phyloP scores from a whole-genome alignment of 768 basidiomycete species.

The Lactarius evosmus region DNA sequence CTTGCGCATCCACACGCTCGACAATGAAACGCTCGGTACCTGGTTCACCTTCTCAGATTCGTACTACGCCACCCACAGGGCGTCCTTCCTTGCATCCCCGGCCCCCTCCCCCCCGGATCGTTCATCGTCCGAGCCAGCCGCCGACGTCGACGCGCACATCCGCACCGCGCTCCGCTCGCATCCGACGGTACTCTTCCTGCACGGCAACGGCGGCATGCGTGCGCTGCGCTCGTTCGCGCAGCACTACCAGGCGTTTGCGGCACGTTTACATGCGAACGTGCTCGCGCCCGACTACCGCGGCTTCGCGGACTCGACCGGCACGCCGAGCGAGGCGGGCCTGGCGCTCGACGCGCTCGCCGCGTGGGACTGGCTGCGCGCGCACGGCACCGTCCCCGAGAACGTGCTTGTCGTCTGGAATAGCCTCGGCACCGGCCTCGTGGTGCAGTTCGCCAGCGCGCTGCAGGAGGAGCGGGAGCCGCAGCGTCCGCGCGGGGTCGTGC shows the following conservation, averaged over 20 bases:
- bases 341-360: slow-evolving; percentile 69
- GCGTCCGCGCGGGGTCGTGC: slow-evolving; percentile 39
- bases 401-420: slow-evolving; percentile 84
- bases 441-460: slow-evolving; percentile 41
- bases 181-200: slow-evolving; percentile 85
- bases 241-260: slow-evolving; percentile 64
- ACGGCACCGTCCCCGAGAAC: slow-evolving; percentile 54
- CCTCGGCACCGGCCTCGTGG: slow-evolving; percentile 78
- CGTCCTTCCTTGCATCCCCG: slow-evolving; percentile 42
- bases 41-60: slow-evolving; percentile 78
- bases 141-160: slow-evolving; percentile 41
- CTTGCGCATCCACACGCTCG: slow-evolving; percentile 63
- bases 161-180: slow-evolving; percentile 49
- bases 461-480: slow-evolving; percentile 33
- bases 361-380: slow-evolving; percentile 69
- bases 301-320: slow-evolving; percentile 81
- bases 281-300: slow-evolving; percentile 90
- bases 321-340: slow-evolving; percentile 74
- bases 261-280: slow-evolving; percentile 68
- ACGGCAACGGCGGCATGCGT: slow-evolving; percentile 86
- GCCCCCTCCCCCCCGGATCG: slow-evolving; percentile 31
- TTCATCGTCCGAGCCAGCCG: slow-evolving; percentile 39
- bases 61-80: slow-evolving; percentile 40
- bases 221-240: slow-evolving; percentile 64
- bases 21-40: slow-evolving; percentile 78